phyloP scores from a whole-genome alignment of 768 basidiomycete genomes.

The Gymnopilus junonius region DNA sequence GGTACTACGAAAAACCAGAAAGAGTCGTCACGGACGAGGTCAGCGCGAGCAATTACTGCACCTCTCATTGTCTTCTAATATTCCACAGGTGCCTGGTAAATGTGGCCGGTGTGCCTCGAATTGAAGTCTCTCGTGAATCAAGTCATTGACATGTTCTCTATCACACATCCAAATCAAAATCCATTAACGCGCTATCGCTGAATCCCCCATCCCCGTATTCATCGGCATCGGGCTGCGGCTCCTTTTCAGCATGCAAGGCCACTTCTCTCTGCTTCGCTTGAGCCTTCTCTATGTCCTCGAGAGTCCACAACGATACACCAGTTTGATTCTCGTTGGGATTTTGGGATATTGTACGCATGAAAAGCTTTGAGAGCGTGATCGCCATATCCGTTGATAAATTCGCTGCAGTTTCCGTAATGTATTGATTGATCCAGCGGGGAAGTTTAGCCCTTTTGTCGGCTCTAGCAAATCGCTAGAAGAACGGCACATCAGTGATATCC shows the following conservation, averaged over 20 bases:
- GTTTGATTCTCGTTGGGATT: slow-evolving; percentile 97
- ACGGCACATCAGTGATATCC: background rate
- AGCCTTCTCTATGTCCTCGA: slow-evolving; percentile 88
- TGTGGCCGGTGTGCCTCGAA: slow-evolving; percentile 39
- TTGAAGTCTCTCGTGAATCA: background rate
- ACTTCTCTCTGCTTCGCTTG: slow-evolving; percentile 82
- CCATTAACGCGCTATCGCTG: slow-evolving; percentile 62
- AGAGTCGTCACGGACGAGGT: slow-evolving; percentile 52
- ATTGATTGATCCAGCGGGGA: slow-evolving; percentile 98
- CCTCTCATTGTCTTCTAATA: slow-evolving; percentile 18
- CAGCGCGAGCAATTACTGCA: background rate
- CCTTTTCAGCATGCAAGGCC: slow-evolving; percentile 51
- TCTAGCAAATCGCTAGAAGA: slow-evolving; percentile 80
- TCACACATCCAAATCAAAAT: slow-evolving; percentile 54
- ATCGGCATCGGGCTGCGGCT: slow-evolving; percentile 58
- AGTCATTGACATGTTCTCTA: slow-evolving; percentile 9
- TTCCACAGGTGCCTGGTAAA: slow-evolving; percentile 38
- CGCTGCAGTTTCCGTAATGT: slow-evolving; percentile 97
- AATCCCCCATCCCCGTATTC: slow-evolving; percentile 68
- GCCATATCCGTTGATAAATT: slow-evolving; percentile 99
- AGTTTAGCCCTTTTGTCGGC: slow-evolving; percentile 94
- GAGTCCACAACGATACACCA: slow-evolving; percentile 92
- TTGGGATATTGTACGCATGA: slow-evolving; percentile 99
- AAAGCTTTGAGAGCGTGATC: slow-evolving; percentile 89
- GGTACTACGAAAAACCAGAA: slow-evolving; percentile 65